Evolutionary conservation across 2,329 filamentous ascomycete species (phyloP).

Genomic region (Metarhizium guizhouense): DNA sequence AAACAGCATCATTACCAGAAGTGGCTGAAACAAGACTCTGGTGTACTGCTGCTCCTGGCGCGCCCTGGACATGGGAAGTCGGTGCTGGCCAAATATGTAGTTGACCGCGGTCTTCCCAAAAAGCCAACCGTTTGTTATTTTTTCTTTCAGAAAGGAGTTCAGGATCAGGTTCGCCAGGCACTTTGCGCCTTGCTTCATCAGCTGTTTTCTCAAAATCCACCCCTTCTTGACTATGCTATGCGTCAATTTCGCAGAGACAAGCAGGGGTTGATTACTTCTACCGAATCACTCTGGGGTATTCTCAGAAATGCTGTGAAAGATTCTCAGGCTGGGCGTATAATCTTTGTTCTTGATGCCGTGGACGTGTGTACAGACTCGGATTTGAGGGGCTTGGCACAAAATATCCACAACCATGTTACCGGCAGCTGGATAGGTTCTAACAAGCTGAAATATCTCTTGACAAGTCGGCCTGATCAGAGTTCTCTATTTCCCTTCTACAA

Average conservation of each 20-base stretch:
- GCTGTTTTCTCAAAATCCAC: constrained; percentile 21
- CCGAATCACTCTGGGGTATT: constrained; percentile 16
- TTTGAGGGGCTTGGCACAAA: constrained; percentile 10
- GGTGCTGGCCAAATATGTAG: constrained; percentile 16
- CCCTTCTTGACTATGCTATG: constrained; percentile 24
- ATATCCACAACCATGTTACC: constrained; percentile 2
- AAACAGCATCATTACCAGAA: constrained; percentile 17
- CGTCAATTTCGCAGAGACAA: constrained; percentile 16
- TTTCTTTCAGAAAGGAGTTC: constrained; percentile 31
- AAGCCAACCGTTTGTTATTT: constrained; percentile 28
- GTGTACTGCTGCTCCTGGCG: constrained; percentile 24
- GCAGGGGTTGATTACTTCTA: constrained; percentile 11
- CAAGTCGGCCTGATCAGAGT: constrained; percentile 21
- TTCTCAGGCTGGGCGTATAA: constrained; percentile 17
- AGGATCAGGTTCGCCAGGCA: constrained; percentile 23
- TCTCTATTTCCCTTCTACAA: constrained; percentile 16
- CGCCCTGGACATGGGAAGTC: constrained; percentile 32
- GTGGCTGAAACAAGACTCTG: constrained; percentile 19
- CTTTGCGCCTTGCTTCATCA: constrained; percentile 31
- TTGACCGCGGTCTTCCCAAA: constrained; percentile 12
- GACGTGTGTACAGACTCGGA: constrained; percentile 26
- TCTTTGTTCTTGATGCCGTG: constrained; percentile 30
- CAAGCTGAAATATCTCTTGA: constrained; percentile 1
- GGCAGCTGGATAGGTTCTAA: constrained; percentile 19
- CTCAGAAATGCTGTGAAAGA: constrained; percentile 17